Base-by-base conservation (phyloP, 139 green algal genomes). In the Eudorina sp. region DNA sequence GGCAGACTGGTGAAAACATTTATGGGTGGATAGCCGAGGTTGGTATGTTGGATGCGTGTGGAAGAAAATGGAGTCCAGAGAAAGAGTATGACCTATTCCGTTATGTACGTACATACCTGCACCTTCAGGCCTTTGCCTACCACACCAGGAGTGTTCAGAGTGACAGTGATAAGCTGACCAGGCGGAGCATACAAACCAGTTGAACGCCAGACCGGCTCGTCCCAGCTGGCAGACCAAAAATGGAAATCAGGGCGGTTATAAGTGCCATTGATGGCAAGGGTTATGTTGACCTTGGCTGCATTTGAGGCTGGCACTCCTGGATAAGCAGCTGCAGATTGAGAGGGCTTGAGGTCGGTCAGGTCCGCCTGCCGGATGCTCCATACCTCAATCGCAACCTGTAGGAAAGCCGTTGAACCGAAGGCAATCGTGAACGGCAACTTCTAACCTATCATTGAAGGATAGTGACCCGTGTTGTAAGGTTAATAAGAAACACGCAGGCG, bases 141-240 rank as follows among this genome's bases (percentile, higher is more conserved):
- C 13, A 21, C 70, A 18, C 0, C 36, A 14, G 34, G 34, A 14
- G 70, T 53, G 40, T 36, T 36, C 2, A 79, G 2, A 21, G 48
- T 82, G 9, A 82, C 45, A 11, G 8, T 82, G 2, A 82, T 48
- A 2, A 82, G 0, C 1, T 46, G 31, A 9, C 73, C 73, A 64
- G 73, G 45, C 21, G 73, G 73, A 25, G 73, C 73, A 43, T 82
- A 82, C 23, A 82, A 8, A 16, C 73, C 73, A 27, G 73, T 82
- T 45, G 73, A 82, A 29, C 73, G 73, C 73, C 73, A 82, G 6
- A 82, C 73, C 2, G 45, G 73, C 19, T 40, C 46, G 13, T 46
- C 27, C 19, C 45, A 36, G 45, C 40, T 27, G 23, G 9, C 40
- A 21, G 36, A 58, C 40, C 6, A 18, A 53, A 53, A 38, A 16